A percentile compares a stretch with the other conserved stretches of the same genome.
phyloP scores from a whole-genome alignment of 441 rosid species.

The Adansonia madagascariensis region DNA sequence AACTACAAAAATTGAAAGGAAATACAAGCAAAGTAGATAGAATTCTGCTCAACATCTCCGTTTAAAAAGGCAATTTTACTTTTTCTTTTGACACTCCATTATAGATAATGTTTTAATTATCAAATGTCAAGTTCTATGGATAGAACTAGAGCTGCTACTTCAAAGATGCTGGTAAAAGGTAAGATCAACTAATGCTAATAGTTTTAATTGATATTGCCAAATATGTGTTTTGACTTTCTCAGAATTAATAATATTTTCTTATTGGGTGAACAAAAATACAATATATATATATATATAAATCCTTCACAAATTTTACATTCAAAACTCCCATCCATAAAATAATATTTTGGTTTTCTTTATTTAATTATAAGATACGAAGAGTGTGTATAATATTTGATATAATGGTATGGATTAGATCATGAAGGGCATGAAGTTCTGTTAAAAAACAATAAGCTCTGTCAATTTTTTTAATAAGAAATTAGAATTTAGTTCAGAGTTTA shows the following conservation, averaged over 20 bases:
- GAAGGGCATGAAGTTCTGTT: neutral
- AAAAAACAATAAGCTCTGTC: neutral
- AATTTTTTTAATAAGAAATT: neutral
- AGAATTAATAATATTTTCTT: neutral
- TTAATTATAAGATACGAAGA: neutral
- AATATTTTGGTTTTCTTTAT: constrained; percentile 6
- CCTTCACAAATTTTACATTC: too few species aligned
- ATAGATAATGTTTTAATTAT: neutral
- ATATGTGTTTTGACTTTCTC: neutral
- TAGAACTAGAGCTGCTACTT: too few species aligned
- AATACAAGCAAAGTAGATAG: constrained; percentile 4
- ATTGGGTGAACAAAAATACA: neutral
- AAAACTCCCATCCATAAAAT: neutral
- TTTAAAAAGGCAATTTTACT: neutral
- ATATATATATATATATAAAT: neutral
- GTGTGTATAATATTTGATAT: neutral
- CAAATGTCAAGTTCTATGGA: too few species aligned
- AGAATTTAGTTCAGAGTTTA: too few species aligned
- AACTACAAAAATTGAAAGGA: neutral
- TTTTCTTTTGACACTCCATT: neutral
- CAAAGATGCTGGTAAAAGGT: too few species aligned
- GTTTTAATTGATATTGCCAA: too few species aligned
- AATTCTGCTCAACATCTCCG: constrained; percentile 20
- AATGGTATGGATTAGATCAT: too few species aligned
- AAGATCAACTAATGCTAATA: too few species aligned